A percentile compares a stretch with the other conserved stretches of the same genome.
phyloP scores from a whole-genome alignment of 2,329 filamentous ascomycete species.

The Phyllachora maydis region DNA sequence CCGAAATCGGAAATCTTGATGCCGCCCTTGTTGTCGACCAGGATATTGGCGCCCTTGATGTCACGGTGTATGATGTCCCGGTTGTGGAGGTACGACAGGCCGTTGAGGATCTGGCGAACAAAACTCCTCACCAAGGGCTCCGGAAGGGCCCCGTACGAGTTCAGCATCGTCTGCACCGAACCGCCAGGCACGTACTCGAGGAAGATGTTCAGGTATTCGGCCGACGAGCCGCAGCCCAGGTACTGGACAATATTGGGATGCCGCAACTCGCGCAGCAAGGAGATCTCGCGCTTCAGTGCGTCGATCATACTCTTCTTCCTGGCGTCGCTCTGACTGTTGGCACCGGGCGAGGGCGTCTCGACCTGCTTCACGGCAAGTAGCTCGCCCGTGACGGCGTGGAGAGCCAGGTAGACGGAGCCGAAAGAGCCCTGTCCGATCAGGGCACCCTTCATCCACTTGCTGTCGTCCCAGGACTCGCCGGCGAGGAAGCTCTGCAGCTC shows the following conservation, averaged over 20 bases:
- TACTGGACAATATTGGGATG: conserved; percentile 98
- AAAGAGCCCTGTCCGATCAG: conserved; percentile 95
- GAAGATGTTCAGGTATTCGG: conserved; percentile 95
- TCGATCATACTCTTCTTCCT: conserved; percentile 98
- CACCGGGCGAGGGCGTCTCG: conserved; percentile 61
- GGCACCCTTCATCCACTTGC: conserved; percentile 98
- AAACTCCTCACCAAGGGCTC: conserved; percentile 93
- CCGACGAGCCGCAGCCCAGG: conserved; percentile 80
- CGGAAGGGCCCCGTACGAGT: conserved; percentile 87
- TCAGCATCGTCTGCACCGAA: conserved; percentile 94
- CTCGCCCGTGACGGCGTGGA: conserved; percentile 91
- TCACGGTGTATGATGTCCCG: conserved; percentile 95
- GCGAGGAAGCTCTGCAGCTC: conserved; percentile 79
- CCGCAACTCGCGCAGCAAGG: conserved; percentile 77
- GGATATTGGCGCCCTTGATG: conserved; percentile 96
- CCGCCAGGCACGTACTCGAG: conserved; percentile 96
- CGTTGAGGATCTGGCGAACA: conserved; percentile 83
- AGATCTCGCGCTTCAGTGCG: conserved; percentile 90
- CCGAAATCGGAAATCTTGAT: conserved; percentile 99
- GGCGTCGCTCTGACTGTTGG: conserved; percentile 62
- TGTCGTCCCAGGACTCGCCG: conserved; percentile 85
- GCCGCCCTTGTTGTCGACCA: conserved; percentile 95
- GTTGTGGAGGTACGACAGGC: conserved; percentile 81
- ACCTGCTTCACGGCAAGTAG: conserved; percentile 98
- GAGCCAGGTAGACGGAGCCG: conserved; percentile 81